Conservation (phyloP, 2,329 filamentous ascomycete species). For the Didymella sp. region DNA sequence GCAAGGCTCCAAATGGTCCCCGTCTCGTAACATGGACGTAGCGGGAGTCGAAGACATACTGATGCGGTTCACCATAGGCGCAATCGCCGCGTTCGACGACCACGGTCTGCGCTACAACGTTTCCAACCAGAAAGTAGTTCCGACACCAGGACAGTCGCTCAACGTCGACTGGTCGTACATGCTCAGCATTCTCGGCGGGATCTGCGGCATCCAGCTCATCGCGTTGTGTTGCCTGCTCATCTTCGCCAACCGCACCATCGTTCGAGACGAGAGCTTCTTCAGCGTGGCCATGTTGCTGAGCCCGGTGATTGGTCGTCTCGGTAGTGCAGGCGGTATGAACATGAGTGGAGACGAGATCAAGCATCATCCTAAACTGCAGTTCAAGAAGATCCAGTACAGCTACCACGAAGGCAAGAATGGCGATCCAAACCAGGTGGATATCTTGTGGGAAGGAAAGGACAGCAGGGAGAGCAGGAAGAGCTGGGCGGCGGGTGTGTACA, state of each 20-base stretch:
- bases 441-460: slow-evolving; percentile 35
- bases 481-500: slow-evolving; percentile 35
- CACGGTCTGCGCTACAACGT: slow-evolving; percentile 33
- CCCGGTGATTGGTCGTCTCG: slow-evolving; percentile 35
- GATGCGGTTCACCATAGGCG: slow-evolving; percentile 34
- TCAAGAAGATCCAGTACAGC: slow-evolving; percentile 39
- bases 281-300: slow-evolving; percentile 38
- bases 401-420: slow-evolving; percentile 35
- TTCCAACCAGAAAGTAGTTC: slow-evolving; percentile 24
- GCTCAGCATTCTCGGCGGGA: slow-evolving; percentile 31
- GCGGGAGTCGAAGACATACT: slow-evolving; percentile 30
- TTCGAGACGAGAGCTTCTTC: slow-evolving; percentile 38
- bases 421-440: slow-evolving; percentile 37
- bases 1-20: slow-evolving; percentile 33
- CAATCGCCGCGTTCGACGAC: slow-evolving; percentile 41
- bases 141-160: slow-evolving; percentile 34
- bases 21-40: slow-evolving; percentile 16
- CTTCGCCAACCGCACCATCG: slow-evolving; percentile 39
- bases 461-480: slow-evolving; percentile 29
- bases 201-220: slow-evolving; percentile 32
- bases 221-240: slow-evolving; percentile 31
- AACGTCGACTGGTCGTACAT: slow-evolving; percentile 38
- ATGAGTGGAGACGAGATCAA: slow-evolving; percentile 41
- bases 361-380: slow-evolving; percentile 31
- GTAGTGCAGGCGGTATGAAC: slow-evolving; percentile 34